These are phyloP conservation scores for Penicillium tannophilum DNA, from an alignment of 495 filamentous ascomycete genomes.

Conservation along the genomic window DNA sequence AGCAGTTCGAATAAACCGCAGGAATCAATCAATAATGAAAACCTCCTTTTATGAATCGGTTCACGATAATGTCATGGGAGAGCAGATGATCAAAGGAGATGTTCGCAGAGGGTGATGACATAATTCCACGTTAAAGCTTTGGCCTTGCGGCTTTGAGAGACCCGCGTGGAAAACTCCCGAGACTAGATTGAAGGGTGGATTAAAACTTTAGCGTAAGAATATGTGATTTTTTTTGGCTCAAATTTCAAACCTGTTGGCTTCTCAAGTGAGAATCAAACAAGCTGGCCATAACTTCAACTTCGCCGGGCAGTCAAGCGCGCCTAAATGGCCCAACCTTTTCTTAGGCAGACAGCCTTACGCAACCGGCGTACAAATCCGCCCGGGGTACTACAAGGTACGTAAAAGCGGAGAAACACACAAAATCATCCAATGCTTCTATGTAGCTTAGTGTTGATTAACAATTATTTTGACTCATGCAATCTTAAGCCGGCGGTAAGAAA, in stretches of 20 bases:
- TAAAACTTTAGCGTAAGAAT: neutral
- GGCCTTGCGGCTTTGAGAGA: constrained; percentile 14
- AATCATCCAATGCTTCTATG: neutral
- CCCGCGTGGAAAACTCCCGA: constrained; percentile 4
- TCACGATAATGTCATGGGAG: neutral
- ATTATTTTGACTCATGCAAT: neutral
- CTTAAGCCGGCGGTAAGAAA: constrained; percentile 88
- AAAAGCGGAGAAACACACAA: constrained; percentile 5
- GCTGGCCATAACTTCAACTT: neutral
- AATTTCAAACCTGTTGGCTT: neutral
- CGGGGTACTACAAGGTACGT: constrained; percentile 2
- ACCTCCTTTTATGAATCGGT: neutral
- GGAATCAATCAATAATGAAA: neutral
- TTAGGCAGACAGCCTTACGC: constrained; percentile 24
- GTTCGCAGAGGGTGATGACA: constrained; percentile 39
- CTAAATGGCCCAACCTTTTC: constrained; percentile 9
- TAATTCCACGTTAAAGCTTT: constrained; percentile 39
- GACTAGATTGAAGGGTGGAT: neutral
- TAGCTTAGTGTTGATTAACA: neutral
- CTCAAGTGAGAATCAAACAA: neutral
- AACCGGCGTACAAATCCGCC: constrained; percentile 12
- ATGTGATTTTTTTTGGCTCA: neutral
- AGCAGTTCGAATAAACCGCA: neutral
- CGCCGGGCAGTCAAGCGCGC: neutral
- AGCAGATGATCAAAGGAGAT: constrained; percentile 18